Conservation (phyloP, 192 early-diverging fungal genomes). For the Pilobolus umbonatus region DNA sequence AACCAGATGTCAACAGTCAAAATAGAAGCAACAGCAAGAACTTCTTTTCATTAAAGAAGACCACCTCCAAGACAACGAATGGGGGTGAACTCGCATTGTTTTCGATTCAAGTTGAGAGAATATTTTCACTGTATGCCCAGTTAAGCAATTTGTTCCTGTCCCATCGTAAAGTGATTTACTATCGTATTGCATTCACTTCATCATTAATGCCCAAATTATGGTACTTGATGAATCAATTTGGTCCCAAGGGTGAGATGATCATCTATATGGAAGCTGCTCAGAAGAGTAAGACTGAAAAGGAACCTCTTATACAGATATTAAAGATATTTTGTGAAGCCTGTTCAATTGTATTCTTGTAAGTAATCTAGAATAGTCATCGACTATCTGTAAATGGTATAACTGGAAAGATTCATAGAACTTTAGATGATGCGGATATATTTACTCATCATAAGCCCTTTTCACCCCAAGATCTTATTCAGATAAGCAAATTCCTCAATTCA, state of each 20-base stretch:
- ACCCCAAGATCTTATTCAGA: constrained; percentile 14
- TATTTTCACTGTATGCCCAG: constrained; percentile 37
- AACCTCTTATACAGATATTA: constrained; percentile 52
- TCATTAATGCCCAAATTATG: constrained; percentile 51
- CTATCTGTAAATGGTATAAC: background rate
- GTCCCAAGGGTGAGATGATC: constrained; percentile 49
- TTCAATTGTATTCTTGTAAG: constrained; percentile 55
- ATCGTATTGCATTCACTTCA: constrained; percentile 46
- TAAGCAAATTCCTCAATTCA: constrained; percentile 57
- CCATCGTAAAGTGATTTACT: constrained; percentile 46
- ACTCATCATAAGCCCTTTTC: constrained; percentile 17
- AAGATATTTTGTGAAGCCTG: constrained; percentile 60
- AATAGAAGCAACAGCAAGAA: background rate
- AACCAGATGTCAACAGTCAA: no score
- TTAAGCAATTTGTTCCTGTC: constrained; percentile 35
- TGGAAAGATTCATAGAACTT: constrained; percentile 1
- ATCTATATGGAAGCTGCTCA: constrained; percentile 55
- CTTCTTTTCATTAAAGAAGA: background rate
- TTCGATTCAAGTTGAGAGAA: constrained; percentile 41
- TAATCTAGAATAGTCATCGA: background rate
- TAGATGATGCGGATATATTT: constrained; percentile 27
- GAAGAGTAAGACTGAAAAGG: constrained; percentile 38
- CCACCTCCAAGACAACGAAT: background rate
- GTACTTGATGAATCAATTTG: constrained; percentile 50
- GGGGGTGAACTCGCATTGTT: constrained; percentile 22